Conservation (phyloP, 495 filamentous ascomycete species). For the Corynascus novoguineensis region DNA sequence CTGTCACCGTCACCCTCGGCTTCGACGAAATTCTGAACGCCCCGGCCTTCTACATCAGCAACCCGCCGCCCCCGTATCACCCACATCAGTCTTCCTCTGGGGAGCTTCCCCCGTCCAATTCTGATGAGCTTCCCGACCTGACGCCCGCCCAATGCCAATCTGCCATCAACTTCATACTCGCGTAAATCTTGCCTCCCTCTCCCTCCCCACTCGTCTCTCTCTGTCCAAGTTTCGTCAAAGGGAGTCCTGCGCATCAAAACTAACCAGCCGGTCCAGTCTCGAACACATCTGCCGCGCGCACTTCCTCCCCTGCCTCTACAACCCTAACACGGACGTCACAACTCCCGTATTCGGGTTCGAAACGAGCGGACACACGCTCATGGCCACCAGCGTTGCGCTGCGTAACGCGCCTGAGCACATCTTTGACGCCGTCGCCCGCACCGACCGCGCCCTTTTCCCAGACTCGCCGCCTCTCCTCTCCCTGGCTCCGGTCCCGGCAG, state of each 20-base stretch:
- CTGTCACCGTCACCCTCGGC: conserved; percentile 31
- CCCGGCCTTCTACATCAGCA: conserved; percentile 31
- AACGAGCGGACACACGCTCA: conserved; percentile 39
- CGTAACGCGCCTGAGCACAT: conserved; percentile 28
- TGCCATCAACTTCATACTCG: conserved; percentile 49
- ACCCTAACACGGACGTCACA: conserved; percentile 20
- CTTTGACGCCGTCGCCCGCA: conserved; percentile 21
- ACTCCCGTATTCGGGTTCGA: conserved; percentile 6
- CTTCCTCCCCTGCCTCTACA: conserved; percentile 33
- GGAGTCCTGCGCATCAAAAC: too few species aligned
- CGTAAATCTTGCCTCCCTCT: conserved; percentile 32
- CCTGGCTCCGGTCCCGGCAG: background rate
- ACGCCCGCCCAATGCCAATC: conserved; percentile 35
- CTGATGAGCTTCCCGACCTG: conserved; percentile 12
- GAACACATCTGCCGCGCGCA: conserved; percentile 48
- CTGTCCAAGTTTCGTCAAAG: too few species aligned
- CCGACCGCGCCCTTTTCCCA: conserved; percentile 3
- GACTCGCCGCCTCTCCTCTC: background rate
- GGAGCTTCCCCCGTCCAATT: background rate
- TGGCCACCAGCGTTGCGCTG: conserved; percentile 40
- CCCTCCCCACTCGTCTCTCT: background rate
- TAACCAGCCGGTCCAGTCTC: conserved; percentile 31
- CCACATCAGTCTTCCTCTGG: background rate
- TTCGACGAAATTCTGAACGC: conserved; percentile 24
- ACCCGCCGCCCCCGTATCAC: conserved; percentile 11